Conservation (phyloP, 2,329 filamentous ascomycete genomes). For the Penicillium italicum region DNA sequence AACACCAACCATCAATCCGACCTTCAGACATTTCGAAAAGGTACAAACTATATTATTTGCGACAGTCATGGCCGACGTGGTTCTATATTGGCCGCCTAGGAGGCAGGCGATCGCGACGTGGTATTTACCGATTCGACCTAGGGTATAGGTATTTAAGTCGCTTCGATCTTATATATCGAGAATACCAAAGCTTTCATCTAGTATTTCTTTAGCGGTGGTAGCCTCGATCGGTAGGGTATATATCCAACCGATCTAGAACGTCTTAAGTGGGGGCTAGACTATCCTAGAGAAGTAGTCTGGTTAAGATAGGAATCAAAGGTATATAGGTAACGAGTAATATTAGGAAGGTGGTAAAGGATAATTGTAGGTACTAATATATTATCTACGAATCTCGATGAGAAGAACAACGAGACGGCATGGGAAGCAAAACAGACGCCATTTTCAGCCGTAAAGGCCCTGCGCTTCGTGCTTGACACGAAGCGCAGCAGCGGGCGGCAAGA, state of each 20-base stretch:
- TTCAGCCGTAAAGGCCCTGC: too few species aligned
- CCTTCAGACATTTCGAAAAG: slow-evolving; percentile 17
- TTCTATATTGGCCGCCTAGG: slow-evolving; percentile 12
- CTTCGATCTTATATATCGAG: slow-evolving; percentile 13
- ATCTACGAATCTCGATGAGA: too few species aligned
- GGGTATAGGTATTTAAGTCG: slow-evolving; percentile 21
- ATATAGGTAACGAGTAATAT: too few species aligned
- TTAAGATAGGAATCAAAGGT: too few species aligned
- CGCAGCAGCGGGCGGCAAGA: too few species aligned
- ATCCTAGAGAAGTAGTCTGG: neutral
- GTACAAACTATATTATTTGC: slow-evolving; percentile 18
- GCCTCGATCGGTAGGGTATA: neutral
- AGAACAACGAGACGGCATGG: too few species aligned
- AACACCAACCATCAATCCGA: slow-evolving; percentile 22
- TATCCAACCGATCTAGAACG: neutral
- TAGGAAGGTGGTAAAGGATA: too few species aligned
- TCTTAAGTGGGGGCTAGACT: neutral
- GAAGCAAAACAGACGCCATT: too few species aligned
- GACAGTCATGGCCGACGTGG: slow-evolving; percentile 13
- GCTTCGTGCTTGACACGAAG: too few species aligned
- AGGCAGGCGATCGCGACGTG: slow-evolving; percentile 22
- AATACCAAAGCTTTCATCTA: slow-evolving; percentile 11
- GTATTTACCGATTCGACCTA: slow-evolving; percentile 21
- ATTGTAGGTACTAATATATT: too few species aligned
- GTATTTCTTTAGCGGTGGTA: neutral